phyloP scores from a whole-genome alignment of 352 stramenopile species.

The Phytophthora palmivora region DNA sequence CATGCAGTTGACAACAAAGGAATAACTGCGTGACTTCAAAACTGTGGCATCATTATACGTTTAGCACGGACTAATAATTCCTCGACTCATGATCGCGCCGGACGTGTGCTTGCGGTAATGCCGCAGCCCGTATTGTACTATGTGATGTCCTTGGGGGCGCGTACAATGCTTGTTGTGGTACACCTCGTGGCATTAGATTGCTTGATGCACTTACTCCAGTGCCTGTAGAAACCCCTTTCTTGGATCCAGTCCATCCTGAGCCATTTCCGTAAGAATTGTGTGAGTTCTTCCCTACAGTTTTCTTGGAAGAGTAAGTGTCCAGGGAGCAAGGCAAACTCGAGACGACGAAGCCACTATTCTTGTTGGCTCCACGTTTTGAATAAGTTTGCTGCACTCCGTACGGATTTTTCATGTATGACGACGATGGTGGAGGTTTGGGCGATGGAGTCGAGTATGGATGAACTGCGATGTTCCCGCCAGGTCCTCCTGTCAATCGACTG shows the following conservation, averaged over 20 bases:
- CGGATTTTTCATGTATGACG: conserved; percentile 59
- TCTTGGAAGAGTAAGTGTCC: conserved; percentile 65
- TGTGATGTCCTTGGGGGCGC: conserved; percentile 53
- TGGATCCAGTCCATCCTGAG: conserved; percentile 28
- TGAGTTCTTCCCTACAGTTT: conserved; percentile 30
- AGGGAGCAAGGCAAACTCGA: conserved; percentile 48
- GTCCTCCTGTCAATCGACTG: conserved; percentile 22
- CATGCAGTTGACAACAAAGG: no score
- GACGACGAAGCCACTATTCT: conserved; percentile 8
- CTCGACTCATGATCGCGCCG: conserved; percentile 35
- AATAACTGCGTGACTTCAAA: conserved; percentile 34
- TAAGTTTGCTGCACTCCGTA: conserved; percentile 34
- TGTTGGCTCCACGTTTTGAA: conserved; percentile 36
- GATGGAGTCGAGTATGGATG: conserved; percentile 45
- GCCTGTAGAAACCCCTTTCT: conserved; percentile 21
- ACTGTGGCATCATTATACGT: conserved; percentile 31
- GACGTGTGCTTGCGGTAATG: conserved; percentile 30
- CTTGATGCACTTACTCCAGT: conserved; percentile 2
- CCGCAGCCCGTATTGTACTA: conserved; percentile 37
- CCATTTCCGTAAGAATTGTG: conserved; percentile 21
- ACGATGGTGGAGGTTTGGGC: conserved; percentile 52
- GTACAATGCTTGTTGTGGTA: conserved; percentile 40
- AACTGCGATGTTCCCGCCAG: conserved; percentile 10
- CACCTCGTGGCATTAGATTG: conserved; percentile 24
- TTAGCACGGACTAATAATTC: conserved; percentile 34